A percentile compares a stretch with the other conserved stretches of the same genome.
phyloP scores from a whole-genome alignment of 495 filamentous ascomycete species.

The Neurospora pannonica region DNA sequence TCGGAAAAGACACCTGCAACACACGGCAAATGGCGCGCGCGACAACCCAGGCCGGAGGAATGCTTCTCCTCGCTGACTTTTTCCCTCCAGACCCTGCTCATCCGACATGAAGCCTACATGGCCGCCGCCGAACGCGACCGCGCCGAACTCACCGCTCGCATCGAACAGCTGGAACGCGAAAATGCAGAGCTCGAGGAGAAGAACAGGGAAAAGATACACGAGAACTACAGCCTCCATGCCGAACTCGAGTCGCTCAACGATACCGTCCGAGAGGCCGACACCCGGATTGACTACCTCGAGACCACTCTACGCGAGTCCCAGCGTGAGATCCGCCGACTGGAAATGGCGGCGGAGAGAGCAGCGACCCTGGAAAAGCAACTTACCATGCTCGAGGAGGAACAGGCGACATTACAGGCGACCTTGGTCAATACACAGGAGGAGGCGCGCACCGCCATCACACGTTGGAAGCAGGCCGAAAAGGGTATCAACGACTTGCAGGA shows the following conservation, averaged over 20 bases:
- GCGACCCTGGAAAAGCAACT: constrained; percentile 72
- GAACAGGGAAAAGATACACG: constrained; percentile 65
- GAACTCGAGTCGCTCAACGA: constrained; percentile 76
- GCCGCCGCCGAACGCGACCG: constrained; percentile 81
- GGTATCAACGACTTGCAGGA: constrained; percentile 66
- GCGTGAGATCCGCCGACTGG: constrained; percentile 63
- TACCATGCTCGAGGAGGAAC: constrained; percentile 67
- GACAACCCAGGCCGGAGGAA: constrained; percentile 5
- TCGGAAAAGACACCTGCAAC: neutral
- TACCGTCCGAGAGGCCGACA: constrained; percentile 64
- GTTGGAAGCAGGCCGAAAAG: constrained; percentile 76
- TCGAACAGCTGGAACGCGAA: constrained; percentile 68
- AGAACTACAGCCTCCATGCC: constrained; percentile 68
- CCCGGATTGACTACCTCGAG: constrained; percentile 59
- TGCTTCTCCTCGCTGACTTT: constrained; percentile 26
- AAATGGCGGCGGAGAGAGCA: constrained; percentile 61
- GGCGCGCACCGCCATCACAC: constrained; percentile 62
- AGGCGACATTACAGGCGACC: constrained; percentile 56
- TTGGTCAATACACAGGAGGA: constrained; percentile 58
- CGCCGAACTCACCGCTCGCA: constrained; percentile 52
- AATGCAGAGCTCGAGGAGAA: constrained; percentile 62
- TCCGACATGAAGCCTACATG: constrained; percentile 88
- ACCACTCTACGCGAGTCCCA: constrained; percentile 64
- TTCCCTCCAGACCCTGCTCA: constrained; percentile 74
- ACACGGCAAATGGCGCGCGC: neutral